phyloP scores from a whole-genome alignment of 768 basidiomycete species.

The Lactarius evosmus region DNA sequence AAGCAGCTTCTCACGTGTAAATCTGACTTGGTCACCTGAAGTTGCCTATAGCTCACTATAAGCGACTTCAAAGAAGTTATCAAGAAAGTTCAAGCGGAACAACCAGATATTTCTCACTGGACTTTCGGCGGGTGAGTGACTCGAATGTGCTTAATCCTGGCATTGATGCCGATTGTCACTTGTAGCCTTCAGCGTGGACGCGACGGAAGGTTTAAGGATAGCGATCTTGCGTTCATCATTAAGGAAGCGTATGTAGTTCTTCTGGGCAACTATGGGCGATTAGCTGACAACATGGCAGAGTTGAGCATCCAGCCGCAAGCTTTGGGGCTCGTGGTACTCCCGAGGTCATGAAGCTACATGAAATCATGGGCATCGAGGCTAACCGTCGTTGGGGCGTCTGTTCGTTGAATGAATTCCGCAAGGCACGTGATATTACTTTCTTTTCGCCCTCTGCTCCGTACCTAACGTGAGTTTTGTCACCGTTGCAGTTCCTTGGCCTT shows the following conservation, averaged over 20 bases:
- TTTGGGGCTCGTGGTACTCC: conserved; percentile 80
- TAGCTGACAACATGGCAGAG: conserved; percentile 40
- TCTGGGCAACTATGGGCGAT: neutral
- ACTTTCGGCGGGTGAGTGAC: conserved; percentile 56
- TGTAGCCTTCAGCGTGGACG: conserved; percentile 56
- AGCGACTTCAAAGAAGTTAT: conserved; percentile 53
- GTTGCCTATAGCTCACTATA: conserved; percentile 35
- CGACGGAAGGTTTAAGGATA: conserved; percentile 63
- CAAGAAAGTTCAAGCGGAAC: conserved; percentile 37
- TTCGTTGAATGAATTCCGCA: conserved; percentile 80
- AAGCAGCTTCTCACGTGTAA: neutral
- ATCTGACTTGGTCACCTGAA: neutral
- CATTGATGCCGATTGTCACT: neutral
- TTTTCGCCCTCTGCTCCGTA: neutral
- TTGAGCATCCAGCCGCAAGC: conserved; percentile 64
- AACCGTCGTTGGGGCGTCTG: conserved; percentile 79
- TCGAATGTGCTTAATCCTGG: neutral
- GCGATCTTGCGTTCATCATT: conserved; percentile 62
- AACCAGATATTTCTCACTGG: conserved; percentile 58
- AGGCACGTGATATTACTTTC: conserved; percentile 36
- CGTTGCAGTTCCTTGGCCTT: conserved; percentile 61
- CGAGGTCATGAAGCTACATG: conserved; percentile 63
- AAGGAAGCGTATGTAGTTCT: conserved; percentile 57
- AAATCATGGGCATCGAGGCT: conserved; percentile 81
- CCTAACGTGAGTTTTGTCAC: neutral